Percentiles rank a stretch among this genome's conserved stretches.
phyloP scores from a whole-genome alignment of 1,139 yeast species.

The Scheffersomyces quercinus region DNA sequence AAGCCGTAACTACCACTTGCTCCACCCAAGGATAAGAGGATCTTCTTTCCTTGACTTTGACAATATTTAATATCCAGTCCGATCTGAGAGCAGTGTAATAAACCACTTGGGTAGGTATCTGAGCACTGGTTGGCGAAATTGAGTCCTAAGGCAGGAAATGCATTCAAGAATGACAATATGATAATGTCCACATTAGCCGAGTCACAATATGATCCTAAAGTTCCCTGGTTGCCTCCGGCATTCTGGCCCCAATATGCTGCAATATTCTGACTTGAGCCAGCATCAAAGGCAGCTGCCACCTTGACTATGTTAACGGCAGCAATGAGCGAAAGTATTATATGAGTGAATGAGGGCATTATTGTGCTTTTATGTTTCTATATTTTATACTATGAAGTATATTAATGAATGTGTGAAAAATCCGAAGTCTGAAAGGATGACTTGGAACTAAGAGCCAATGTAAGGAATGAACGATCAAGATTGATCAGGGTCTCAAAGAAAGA shows the following conservation, averaged over 20 bases:
- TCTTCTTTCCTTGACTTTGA: slow-evolving; percentile 17
- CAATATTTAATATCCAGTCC: slow-evolving; percentile 19
- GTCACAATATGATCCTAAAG: slow-evolving; percentile 15
- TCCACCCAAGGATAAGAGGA: slow-evolving; percentile 21
- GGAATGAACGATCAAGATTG: no score
- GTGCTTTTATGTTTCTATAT: no score
- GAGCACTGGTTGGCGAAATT: slow-evolving; percentile 18
- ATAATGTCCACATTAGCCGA: slow-evolving; percentile 14
- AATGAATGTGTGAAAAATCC: no score
- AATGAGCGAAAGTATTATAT: no score
- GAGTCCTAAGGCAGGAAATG: slow-evolving; percentile 12
- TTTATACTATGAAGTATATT: no score
- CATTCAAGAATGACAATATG: slow-evolving; percentile 16
- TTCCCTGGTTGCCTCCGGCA: slow-evolving; percentile 13
- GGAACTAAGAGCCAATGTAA: no score
- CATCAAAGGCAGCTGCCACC: not conserved
- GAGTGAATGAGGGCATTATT: no score
- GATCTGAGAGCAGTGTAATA: slow-evolving; percentile 15
- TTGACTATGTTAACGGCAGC: no score
- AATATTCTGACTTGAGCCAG: slow-evolving; percentile 5
- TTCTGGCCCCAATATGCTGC: slow-evolving; percentile 25
- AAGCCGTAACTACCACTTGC: slow-evolving; percentile 17
- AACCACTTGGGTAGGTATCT: slow-evolving; percentile 12
- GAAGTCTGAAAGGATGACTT: no score
- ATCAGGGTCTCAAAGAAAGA: no score